These are phyloP conservation scores for Arctium minus DNA, from an alignment of 129 eudicot species.

Conservation along the genomic window DNA sequence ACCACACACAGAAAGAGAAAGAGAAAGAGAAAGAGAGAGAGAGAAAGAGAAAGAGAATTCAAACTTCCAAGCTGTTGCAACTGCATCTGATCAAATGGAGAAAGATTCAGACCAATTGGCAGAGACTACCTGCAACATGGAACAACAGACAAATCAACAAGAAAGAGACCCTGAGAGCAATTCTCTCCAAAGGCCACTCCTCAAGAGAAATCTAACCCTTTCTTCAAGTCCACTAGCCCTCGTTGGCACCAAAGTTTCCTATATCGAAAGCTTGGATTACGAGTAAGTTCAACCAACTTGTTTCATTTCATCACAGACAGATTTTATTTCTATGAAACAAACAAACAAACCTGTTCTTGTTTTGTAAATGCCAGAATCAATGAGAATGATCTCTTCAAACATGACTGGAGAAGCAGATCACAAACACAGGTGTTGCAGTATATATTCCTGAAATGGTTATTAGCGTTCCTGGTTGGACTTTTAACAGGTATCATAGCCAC, in stretches of 20 bases:
- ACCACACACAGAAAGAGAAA: background rate
- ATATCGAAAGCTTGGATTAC: constrained; percentile 89
- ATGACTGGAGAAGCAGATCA: constrained; percentile 98
- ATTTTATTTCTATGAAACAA: background rate
- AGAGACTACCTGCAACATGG: constrained; percentile 25
- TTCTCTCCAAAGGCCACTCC: constrained; percentile 59
- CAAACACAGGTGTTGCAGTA: constrained; percentile 79
- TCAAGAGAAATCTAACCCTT: constrained; percentile 71
- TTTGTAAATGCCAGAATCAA: constrained; percentile 56
- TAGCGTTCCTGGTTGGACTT: constrained; percentile 88
- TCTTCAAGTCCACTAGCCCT: constrained; percentile 79
- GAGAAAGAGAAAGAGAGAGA: background rate
- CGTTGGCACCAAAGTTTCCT: constrained; percentile 93
- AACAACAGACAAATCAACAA: constrained; percentile 36
- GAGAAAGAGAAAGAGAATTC: background rate
- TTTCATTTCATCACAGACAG: background rate
- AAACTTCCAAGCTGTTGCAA: background rate
- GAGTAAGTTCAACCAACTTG: constrained; percentile 51
- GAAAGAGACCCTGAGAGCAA: constrained; percentile 66
- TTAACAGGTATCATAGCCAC: constrained; percentile 78
- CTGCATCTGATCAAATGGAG: constrained; percentile 43
- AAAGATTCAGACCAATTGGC: constrained; percentile 26
- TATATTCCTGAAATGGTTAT: constrained; percentile 72
- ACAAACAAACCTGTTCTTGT: too few relatives aligned
- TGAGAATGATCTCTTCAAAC: constrained; percentile 96